Conservation (phyloP, 441 rosid species). For the Mallotus repandus region DNA sequence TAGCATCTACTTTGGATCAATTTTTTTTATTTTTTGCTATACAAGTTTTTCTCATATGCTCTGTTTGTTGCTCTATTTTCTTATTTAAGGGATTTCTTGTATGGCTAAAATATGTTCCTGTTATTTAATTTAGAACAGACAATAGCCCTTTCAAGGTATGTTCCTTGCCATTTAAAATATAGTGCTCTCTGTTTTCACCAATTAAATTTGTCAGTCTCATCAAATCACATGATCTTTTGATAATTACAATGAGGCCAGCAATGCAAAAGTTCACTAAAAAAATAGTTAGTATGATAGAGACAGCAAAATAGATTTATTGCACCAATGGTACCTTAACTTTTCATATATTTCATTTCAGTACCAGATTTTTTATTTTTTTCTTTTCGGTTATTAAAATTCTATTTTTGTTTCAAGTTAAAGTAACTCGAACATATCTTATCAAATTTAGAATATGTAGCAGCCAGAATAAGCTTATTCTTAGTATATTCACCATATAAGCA, state of each 20-base stretch:
- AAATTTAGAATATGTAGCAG: too few relatives aligned
- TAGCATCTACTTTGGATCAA: too few relatives aligned
- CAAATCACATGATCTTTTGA: slow-evolving; percentile 7
- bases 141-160: slow-evolving; percentile 90
- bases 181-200: neutral
- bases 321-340: too few relatives aligned
- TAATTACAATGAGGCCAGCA: slow-evolving; percentile 26
- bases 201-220: slow-evolving; percentile 2
- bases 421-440: too few relatives aligned
- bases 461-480: too few relatives aligned
- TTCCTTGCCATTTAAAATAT: slow-evolving; percentile 2
- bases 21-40: neutral
- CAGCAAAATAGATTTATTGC: too few relatives aligned
- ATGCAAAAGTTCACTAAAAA: slow-evolving; percentile 83
- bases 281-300: slow-evolving; percentile 91
- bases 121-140: slow-evolving; percentile 80
- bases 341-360: too few relatives aligned
- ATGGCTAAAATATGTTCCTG: slow-evolving; percentile 92
- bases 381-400: too few relatives aligned
- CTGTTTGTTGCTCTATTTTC: slow-evolving; percentile 18
- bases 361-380: too few relatives aligned
- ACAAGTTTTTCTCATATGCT: too few relatives aligned
- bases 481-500: too few relatives aligned
- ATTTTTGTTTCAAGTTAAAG: too few relatives aligned
- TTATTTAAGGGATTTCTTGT: slow-evolving; percentile 84